Evolutionary conservation across 768 basidiomycete genomes (phyloP).

Genomic region (Mrakia blollopis): DNA sequence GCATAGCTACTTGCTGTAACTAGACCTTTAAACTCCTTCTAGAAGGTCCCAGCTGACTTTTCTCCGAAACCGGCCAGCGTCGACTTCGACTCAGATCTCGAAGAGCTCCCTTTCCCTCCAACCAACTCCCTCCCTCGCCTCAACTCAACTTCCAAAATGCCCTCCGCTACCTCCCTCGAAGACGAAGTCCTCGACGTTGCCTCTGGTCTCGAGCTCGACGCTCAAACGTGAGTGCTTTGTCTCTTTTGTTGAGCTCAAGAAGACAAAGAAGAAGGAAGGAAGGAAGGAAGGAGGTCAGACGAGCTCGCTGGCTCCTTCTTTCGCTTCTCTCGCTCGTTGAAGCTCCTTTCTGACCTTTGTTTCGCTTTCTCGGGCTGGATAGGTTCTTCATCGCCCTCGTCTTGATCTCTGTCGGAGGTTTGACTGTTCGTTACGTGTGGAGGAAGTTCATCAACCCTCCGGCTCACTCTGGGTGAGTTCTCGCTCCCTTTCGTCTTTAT

Average conservation of each 20-base stretch:
- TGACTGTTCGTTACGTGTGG: slow-evolving; percentile 20
- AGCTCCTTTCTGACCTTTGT: neutral
- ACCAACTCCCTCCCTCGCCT: neutral
- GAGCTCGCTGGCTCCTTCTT: neutral
- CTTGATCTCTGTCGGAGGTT: slow-evolving; percentile 1
- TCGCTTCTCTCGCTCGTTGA: neutral
- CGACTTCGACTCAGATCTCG: neutral
- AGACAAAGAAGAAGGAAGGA: no score
- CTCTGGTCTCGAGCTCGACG: neutral
- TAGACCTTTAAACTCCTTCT: no score
- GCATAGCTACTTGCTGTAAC: no score
- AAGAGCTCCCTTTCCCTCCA: neutral
- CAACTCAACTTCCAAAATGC: neutral
- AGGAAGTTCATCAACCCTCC: slow-evolving; percentile 24
- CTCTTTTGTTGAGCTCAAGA: neutral
- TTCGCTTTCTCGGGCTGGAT: neutral
- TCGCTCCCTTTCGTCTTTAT: neutral
- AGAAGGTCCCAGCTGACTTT: no score
- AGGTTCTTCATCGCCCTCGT: slow-evolving; percentile 26
- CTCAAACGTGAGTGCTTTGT: neutral
- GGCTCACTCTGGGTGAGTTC: slow-evolving; percentile 18
- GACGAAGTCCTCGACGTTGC: neutral
- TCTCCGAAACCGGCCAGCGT: no score
- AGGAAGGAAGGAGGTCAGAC: neutral
- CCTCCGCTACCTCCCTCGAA: neutral